These are phyloP conservation scores for Silene noctiflora DNA, from an alignment of 179 eudicot species.

Conservation along the genomic window DNA sequence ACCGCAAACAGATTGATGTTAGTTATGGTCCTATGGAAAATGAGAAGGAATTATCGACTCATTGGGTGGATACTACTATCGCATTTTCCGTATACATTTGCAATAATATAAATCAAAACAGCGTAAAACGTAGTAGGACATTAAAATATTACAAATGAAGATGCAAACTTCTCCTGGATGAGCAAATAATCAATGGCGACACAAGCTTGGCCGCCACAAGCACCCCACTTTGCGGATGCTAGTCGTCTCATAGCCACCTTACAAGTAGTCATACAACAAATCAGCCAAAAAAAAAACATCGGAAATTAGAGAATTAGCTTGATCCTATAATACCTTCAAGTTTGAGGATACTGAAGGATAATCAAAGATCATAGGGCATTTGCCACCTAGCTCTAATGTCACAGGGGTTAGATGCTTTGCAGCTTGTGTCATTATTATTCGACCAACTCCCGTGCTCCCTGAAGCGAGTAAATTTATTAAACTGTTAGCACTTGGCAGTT, in stretches of 20 bases:
- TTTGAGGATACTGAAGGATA: slow-evolving; percentile 54
- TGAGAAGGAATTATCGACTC: no score
- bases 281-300: not conserved
- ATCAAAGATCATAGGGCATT: slow-evolving; percentile 77
- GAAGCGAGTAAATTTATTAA: not conserved
- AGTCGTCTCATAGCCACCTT: slow-evolving; percentile 77
- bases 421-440: slow-evolving; percentile 73
- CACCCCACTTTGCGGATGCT: slow-evolving; percentile 81
- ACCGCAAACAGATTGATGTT: not conserved
- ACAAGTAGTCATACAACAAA: not conserved
- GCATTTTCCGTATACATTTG: no score
- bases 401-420: slow-evolving; percentile 90
- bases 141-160: slow-evolving; percentile 43
- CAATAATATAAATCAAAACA: no score
- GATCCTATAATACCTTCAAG: slow-evolving; percentile 42
- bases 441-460: slow-evolving; percentile 77
- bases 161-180: slow-evolving; percentile 61
- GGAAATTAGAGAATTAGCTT: not conserved
- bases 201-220: slow-evolving; percentile 85
- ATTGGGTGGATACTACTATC: no score
- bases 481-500: no score
- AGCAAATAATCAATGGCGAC: slow-evolving; percentile 73
- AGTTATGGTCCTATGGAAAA: no score
- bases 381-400: slow-evolving; percentile 87
- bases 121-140: not conserved